These are phyloP conservation scores for Calonectria pseudoreteaudii DNA, from an alignment of 2,329 filamentous ascomycete species.

Conservation along the genomic window DNA sequence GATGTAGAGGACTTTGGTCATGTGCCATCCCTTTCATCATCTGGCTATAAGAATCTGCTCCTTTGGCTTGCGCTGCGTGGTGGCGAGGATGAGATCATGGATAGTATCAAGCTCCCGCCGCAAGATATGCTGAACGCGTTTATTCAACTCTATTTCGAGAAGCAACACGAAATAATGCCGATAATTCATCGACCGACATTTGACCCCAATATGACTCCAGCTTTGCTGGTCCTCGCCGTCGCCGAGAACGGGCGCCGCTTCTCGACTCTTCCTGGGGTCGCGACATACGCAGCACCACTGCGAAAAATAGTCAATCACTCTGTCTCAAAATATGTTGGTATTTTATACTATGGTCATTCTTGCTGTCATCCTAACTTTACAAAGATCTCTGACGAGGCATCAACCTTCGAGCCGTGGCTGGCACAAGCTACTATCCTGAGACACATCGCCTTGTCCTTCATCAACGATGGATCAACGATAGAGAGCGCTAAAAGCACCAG, in stretches of 20 bases:
- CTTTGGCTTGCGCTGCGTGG: not conserved
- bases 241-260: not conserved
- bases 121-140: not conserved
- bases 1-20: not conserved
- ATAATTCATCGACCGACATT: not conserved
- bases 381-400: not conserved
- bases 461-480: not conserved
- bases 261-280: not conserved
- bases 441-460: not conserved
- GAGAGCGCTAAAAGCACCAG: not conserved
- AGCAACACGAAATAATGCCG: not conserved
- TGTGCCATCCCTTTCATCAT: not conserved
- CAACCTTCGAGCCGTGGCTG: not conserved
- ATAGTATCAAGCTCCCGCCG: not conserved
- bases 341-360: rapidly evolving
- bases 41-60: not conserved
- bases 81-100: not conserved
- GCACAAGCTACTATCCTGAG: not conserved
- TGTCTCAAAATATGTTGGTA: not conserved
- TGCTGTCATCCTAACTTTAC: not conserved
- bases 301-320: not conserved
- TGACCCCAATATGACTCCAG: not conserved
- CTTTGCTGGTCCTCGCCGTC: not conserved
- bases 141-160: not conserved
- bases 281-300: not conserved